These are phyloP conservation scores for Selaginella tamariscina DNA, from an alignment of 75 land plant genomes.

Conservation along the genomic window DNA sequence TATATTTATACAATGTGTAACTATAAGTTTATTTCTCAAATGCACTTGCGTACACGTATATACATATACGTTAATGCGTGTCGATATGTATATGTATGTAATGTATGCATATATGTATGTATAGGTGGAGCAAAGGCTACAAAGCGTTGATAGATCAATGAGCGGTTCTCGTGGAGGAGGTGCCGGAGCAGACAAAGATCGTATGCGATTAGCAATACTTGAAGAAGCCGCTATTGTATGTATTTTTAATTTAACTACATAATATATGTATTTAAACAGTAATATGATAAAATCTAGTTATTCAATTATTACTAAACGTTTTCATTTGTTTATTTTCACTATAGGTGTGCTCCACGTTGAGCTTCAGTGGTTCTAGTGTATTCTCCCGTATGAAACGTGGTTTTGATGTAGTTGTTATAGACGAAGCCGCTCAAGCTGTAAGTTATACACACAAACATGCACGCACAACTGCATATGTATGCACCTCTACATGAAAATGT, in stretches of 20 bases:
- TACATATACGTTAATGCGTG: not conserved
- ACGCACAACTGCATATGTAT: not conserved
- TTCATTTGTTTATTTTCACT: not conserved
- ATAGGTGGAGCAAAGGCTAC: slow-evolving; percentile 67
- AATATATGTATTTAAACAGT: slow-evolving; percentile 53
- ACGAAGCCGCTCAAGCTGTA: slow-evolving; percentile 99
- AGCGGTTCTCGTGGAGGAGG: slow-evolving; percentile 37
- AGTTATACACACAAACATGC: slow-evolving; percentile 15
- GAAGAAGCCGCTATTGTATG: slow-evolving; percentile 90
- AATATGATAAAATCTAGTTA: slow-evolving; percentile 78
- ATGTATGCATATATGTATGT: slow-evolving; percentile 5
- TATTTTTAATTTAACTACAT: not conserved
- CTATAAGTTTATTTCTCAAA: not conserved
- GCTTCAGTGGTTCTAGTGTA: slow-evolving; percentile 79
- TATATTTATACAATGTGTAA: slow-evolving; percentile 4
- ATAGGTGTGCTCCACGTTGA: slow-evolving; percentile 96
- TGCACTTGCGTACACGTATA: not conserved
- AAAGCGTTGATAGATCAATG: slow-evolving; percentile 35
- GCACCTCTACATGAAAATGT: not conserved
- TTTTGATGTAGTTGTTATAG: slow-evolving; percentile 95
- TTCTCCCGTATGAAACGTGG: slow-evolving; percentile 64
- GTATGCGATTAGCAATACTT: slow-evolving; percentile 60
- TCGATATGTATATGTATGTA: not conserved
- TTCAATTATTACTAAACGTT: slow-evolving; percentile 33
- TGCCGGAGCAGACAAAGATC: slow-evolving; percentile 49